Percentiles rank a stretch among this genome's conserved stretches.
phyloP scores from a whole-genome alignment of 1,284 basidiomycete species.

The Vanrija sp. region DNA sequence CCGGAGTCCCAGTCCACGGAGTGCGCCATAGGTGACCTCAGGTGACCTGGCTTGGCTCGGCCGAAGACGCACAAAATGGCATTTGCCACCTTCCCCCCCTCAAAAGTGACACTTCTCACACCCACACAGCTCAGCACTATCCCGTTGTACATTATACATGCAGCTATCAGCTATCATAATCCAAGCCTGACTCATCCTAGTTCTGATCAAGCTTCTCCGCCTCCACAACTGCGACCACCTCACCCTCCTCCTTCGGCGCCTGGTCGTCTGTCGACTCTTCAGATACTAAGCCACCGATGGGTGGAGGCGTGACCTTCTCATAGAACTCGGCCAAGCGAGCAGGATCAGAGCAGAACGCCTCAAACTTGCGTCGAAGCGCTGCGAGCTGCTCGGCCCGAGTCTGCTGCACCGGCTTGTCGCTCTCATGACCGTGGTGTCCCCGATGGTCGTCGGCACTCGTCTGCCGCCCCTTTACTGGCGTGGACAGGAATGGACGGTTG shows the following conservation, averaged over 20 bases:
- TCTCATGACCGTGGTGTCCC: too few relatives aligned
- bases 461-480: conserved; percentile 26
- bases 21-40: too few relatives aligned
- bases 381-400: conserved; percentile 25
- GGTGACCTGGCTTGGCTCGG: neutral
- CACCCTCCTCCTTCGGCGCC: neutral
- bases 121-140: too few relatives aligned
- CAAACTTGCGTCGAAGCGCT: conserved; percentile 55
- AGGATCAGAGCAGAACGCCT: conserved; percentile 64
- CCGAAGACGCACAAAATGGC: too few relatives aligned
- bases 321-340: conserved; percentile 62
- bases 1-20: too few relatives aligned
- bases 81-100: too few relatives aligned
- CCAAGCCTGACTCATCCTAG: neutral
- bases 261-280: neutral
- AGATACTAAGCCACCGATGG: conserved; percentile 14
- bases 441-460: conserved; percentile 5
- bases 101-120: too few relatives aligned
- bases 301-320: conserved; percentile 60
- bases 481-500: conserved; percentile 61
- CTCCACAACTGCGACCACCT: neutral
- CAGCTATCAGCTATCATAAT: too few relatives aligned
- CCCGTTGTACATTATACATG: too few relatives aligned
- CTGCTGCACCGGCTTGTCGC: too few relatives aligned
- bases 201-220: neutral